Evolutionary conservation across 371 early-diverging fungal genomes (phyloP).

Genomic region (Mucor sp.): DNA sequence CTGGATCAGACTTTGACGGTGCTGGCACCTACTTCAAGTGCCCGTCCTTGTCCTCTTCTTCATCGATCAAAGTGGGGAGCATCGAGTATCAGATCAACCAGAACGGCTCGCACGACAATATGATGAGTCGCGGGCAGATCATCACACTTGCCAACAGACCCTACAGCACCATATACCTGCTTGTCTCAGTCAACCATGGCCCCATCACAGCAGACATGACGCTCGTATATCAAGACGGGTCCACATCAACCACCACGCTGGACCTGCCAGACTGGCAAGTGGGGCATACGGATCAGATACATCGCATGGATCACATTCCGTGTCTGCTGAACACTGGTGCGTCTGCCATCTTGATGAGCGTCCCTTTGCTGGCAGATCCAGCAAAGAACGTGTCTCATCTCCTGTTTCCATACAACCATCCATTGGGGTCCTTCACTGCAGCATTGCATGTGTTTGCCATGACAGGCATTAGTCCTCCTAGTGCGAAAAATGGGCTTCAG

Average conservation of each 20-base stretch:
- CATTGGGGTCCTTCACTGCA: neutral
- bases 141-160: constrained; percentile 9
- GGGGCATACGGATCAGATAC: constrained; percentile 1
- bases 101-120: constrained; percentile 19
- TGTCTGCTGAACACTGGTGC: constrained; percentile 9
- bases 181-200: constrained; percentile 26
- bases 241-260: constrained; percentile 13
- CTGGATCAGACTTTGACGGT: constrained; percentile 30
- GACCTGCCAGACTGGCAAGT: constrained; percentile 43
- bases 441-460: constrained; percentile 21
- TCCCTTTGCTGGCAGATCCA: constrained; percentile 31
- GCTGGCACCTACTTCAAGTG: constrained; percentile 15
- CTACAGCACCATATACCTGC: constrained; percentile 28
- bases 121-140: constrained; percentile 28
- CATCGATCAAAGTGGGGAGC: constrained; percentile 5
- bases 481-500: neutral
- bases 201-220: constrained; percentile 17
- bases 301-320: constrained; percentile 7
- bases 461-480: neutral
- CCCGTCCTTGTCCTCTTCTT: neutral
- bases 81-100: constrained; percentile 8
- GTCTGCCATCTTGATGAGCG: constrained; percentile 13
- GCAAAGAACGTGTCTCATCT: constrained; percentile 11
- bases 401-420: constrained; percentile 14
- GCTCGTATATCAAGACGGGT: constrained; percentile 31